These are phyloP conservation scores for Nymphaea colorata DNA, from an alignment of 164 flowering plant genomes.

Conservation along the genomic window DNA sequence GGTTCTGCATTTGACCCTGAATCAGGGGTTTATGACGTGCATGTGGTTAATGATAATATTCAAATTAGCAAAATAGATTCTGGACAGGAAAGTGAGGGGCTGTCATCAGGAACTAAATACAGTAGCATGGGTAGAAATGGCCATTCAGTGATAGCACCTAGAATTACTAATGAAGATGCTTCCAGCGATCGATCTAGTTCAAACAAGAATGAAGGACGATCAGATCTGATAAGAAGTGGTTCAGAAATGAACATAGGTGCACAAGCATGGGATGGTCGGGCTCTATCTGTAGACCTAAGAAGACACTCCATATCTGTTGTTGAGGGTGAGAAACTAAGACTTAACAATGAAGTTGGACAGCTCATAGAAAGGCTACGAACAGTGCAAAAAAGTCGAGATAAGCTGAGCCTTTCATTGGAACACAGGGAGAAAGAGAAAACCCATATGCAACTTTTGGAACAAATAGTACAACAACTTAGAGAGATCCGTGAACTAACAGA, in stretches of 20 bases:
- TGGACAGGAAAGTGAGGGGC: constrained; percentile 12
- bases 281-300: constrained; percentile 20
- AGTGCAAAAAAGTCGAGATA: constrained; percentile 69
- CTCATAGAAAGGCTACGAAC: constrained; percentile 57
- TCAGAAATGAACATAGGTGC: constrained; percentile 22
- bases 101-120: background rate
- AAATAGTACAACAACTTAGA: constrained; percentile 48
- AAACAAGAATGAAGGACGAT: constrained; percentile 11
- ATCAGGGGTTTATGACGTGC: constrained; percentile 48
- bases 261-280: constrained; percentile 18
- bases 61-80: constrained; percentile 3
- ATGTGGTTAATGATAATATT: constrained; percentile 36
- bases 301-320: constrained; percentile 57
- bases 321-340: constrained; percentile 59
- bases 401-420: constrained; percentile 43
- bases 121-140: too few relatives aligned
- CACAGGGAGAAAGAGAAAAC: constrained; percentile 36
- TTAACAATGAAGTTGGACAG: constrained; percentile 65
- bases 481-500: constrained; percentile 52
- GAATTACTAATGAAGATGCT: background rate
- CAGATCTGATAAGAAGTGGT: constrained; percentile 23
- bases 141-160: background rate
- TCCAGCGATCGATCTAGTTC: constrained; percentile 11
- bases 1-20: constrained; percentile 17
- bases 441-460: constrained; percentile 57